Evolutionary conservation across 208 protist species (phyloP), one percentile per base, ranked within the genome.

Genomic region (Crithidia fasciculata): DNA sequence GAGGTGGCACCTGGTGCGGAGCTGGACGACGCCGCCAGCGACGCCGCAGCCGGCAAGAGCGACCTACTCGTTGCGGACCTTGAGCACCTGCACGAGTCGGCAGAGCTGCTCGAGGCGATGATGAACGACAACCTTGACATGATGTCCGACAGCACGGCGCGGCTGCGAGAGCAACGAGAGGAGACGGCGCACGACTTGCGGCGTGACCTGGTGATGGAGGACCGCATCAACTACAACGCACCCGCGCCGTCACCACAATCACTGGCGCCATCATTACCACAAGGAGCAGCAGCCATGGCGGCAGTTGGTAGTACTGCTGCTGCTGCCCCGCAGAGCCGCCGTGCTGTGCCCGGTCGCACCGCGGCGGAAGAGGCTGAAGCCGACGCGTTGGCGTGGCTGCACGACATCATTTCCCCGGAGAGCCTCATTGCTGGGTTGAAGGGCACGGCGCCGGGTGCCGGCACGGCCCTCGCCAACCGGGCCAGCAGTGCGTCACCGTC

Each of bases 331-430:
- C 53, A 13, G 10, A 18, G 4, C 19, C 9, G 39, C 8, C 43
- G 45, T 8, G 37, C 40, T 5, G 54, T 6, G 15, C 37, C 65
- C 12, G 64, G 57, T 28, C 64, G 65, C 3, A 45, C 57, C 55
- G 56, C 64, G 5, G 69, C 58, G 3, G 74, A 69, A 12, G 71
- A 78, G 19, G 69, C 47, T 2, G 81, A 75, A 60, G 76, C 84
- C 12, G 91, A 95, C 53, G 87, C 91, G 8, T 79, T 96, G 39
- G 85, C 91, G 52, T 96, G 91, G 89, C 68, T 96, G 76, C 88
- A 96, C 71, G 88, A 96, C 56, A 84, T 96, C 16, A 75, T 95
- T 61, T 81, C 85, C 2, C 86, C 91, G 0, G 80, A 90, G 36
- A 72, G 82, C 18, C 74, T 85, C 28, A 55, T 82, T 39, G 66